A percentile compares a stretch with the other conserved stretches of the same genome.
These are phyloP conservation scores for Talaromyces sp. DNA, from an alignment of 2,329 filamentous ascomycete species.

Conservation along the genomic window DNA sequence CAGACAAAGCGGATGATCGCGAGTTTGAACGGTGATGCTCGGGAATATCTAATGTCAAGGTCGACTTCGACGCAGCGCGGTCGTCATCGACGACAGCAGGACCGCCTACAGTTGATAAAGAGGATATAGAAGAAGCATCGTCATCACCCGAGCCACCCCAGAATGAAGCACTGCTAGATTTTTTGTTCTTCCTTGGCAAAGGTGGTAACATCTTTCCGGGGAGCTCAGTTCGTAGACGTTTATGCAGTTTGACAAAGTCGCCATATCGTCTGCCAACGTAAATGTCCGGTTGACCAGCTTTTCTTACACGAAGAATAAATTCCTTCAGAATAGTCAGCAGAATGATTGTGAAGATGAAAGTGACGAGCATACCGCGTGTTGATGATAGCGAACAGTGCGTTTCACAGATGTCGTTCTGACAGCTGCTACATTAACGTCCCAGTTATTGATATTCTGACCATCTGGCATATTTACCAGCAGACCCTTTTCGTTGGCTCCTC, in stretches of 20 bases:
- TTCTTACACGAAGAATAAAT: slow-evolving; percentile 83
- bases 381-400: slow-evolving; percentile 83
- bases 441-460: slow-evolving; percentile 88
- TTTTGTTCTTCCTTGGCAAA: slow-evolving; percentile 89
- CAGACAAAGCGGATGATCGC: slow-evolving; percentile 27
- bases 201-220: slow-evolving; percentile 86
- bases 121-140: slow-evolving; percentile 77
- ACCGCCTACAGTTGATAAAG: slow-evolving; percentile 66
- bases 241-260: slow-evolving; percentile 78
- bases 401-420: slow-evolving; percentile 78
- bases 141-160: slow-evolving; percentile 64
- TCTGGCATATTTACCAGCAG: slow-evolving; percentile 83
- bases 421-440: slow-evolving; percentile 93
- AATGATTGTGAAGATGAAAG: no score
- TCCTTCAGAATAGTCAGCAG: slow-evolving; percentile 54
- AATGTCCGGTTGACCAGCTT: slow-evolving; percentile 68
- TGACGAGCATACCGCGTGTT: slow-evolving; percentile 68
- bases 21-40: slow-evolving; percentile 32
- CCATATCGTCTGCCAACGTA: slow-evolving; percentile 85
- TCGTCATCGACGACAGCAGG: slow-evolving; percentile 35
- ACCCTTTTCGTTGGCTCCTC: slow-evolving; percentile 86
- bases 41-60: slow-evolving; percentile 27
- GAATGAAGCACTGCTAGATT: slow-evolving; percentile 61
- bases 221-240: slow-evolving; percentile 74
- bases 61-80: background rate